Conservation (phyloP, 2,329 filamentous ascomycete genomes). For the Malbranchea cinnamomea region DNA sequence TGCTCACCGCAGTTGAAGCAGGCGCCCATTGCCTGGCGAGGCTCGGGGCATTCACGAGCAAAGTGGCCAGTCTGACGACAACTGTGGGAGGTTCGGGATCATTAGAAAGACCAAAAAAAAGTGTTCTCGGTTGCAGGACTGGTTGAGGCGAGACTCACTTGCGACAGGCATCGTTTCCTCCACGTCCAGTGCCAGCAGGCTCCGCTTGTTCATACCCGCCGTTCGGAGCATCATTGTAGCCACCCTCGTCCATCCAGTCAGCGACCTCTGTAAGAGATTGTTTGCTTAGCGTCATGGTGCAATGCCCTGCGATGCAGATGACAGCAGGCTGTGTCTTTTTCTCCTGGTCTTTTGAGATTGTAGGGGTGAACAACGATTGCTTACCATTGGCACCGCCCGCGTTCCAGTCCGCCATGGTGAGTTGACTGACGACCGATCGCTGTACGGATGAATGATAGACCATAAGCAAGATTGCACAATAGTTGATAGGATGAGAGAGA, state of each 20-base stretch:
- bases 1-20: constrained; percentile 34
- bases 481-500: too few species aligned
- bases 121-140: neutral
- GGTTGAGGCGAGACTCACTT: constrained; percentile 17
- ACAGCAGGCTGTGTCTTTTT: too few species aligned
- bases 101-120: too few species aligned
- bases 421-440: neutral
- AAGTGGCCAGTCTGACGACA: constrained; percentile 25
- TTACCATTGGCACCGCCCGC: constrained; percentile 3
- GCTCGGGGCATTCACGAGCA: constrained; percentile 29
- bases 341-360: neutral
- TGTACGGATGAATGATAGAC: constrained; percentile 2
- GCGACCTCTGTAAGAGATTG: neutral
- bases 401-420: constrained; percentile 6
- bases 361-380: neutral
- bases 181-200: constrained; percentile 1
- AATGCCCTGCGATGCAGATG: neutral
- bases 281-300: neutral
- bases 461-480: too few species aligned
- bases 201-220: constrained; percentile 5
- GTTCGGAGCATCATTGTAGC: constrained; percentile 6
- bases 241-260: constrained; percentile 7
- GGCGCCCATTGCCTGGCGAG: constrained; percentile 21
- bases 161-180: constrained; percentile 18
- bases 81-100: too few species aligned